Percentiles rank a stretch among this genome's conserved stretches.
These are phyloP conservation scores for Paraconiothyrium brasiliense DNA, from an alignment of 2,329 filamentous ascomycete species.

Conservation along the genomic window DNA sequence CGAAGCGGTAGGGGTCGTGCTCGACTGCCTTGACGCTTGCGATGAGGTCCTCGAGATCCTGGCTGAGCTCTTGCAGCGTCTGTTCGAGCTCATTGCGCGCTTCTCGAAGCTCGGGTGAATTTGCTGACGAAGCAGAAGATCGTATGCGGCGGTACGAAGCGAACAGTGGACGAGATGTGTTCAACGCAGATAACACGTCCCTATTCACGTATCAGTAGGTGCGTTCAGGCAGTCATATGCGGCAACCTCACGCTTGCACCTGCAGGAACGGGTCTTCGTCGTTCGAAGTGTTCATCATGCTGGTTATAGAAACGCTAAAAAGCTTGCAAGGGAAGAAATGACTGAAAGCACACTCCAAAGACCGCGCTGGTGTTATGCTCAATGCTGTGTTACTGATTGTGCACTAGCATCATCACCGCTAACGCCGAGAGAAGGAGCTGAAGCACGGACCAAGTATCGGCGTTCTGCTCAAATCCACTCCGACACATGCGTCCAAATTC, in stretches of 20 bases:
- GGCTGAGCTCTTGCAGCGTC: slow-evolving; percentile 75
- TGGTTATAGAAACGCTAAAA: slow-evolving; percentile 24
- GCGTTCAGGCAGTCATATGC: slow-evolving; percentile 12
- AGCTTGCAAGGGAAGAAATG: slow-evolving; percentile 16
- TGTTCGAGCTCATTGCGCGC: slow-evolving; percentile 79
- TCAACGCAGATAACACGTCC: slow-evolving; percentile 86
- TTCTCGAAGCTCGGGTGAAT: slow-evolving; percentile 71
- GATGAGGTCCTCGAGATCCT: slow-evolving; percentile 88
- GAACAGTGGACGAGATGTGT: slow-evolving; percentile 84
- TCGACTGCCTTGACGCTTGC: slow-evolving; percentile 89
- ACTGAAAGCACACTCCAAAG: not conserved
- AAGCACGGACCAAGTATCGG: slow-evolving; percentile 22
- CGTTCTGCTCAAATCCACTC: slow-evolving; percentile 19
- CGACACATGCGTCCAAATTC: not conserved
- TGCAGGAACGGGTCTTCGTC: slow-evolving; percentile 61
- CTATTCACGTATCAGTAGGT: slow-evolving; percentile 59
- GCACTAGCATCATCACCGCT: not conserved
- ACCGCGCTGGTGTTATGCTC: not conserved
- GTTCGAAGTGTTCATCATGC: slow-evolving; percentile 50
- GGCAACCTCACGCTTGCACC: slow-evolving; percentile 55
- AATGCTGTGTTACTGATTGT: not conserved
- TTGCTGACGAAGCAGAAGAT: slow-evolving; percentile 75
- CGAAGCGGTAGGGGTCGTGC: slow-evolving; percentile 85
- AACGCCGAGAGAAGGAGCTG: slow-evolving; percentile 18
- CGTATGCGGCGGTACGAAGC: slow-evolving; percentile 95